These are phyloP conservation scores for Berkeleyomyces basicola DNA, from an alignment of 2,329 filamentous ascomycete species.

Conservation along the genomic window DNA sequence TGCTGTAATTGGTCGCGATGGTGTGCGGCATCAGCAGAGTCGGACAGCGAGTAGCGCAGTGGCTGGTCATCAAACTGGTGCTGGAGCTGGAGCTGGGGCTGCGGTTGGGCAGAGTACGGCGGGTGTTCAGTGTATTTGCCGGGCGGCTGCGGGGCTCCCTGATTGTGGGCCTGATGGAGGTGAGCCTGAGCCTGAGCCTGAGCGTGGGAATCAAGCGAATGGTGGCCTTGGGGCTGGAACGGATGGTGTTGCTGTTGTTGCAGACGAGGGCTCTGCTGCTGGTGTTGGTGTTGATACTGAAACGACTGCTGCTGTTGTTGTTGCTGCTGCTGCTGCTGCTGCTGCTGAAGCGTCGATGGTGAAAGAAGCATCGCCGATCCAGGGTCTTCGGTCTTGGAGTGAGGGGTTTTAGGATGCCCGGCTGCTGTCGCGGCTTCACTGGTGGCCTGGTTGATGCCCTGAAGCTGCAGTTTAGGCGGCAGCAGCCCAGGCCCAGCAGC, in stretches of 20 bases:
- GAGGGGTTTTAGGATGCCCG: slow-evolving; percentile 12
- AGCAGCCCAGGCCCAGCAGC: slow-evolving; percentile 10
- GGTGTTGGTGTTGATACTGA: slow-evolving; percentile 16
- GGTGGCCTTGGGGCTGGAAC: slow-evolving; percentile 16
- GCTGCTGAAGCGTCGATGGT: background rate
- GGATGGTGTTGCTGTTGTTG: slow-evolving; percentile 17
- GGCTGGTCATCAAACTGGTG: slow-evolving; percentile 15
- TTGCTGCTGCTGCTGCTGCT: slow-evolving; percentile 4
- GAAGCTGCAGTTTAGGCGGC: slow-evolving; percentile 9
- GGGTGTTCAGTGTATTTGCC: background rate
- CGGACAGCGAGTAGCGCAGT: slow-evolving; percentile 14
- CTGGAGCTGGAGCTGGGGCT: slow-evolving; percentile 19
- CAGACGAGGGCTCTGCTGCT: slow-evolving; percentile 15
- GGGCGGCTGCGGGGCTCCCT: slow-evolving; percentile 3
- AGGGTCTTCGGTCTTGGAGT: background rate
- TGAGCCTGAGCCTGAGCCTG: slow-evolving; percentile 7
- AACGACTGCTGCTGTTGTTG: slow-evolving; percentile 16
- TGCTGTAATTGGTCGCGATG: slow-evolving; percentile 14
- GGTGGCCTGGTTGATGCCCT: background rate
- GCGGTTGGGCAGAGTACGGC: slow-evolving; percentile 11
- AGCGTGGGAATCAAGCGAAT: slow-evolving; percentile 8
- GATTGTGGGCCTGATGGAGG: slow-evolving; percentile 2
- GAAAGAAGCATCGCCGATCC: background rate
- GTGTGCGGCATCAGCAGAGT: background rate
- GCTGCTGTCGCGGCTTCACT: background rate